These are phyloP conservation scores for Pyrus pyrifolia DNA, from an alignment of 306 rosid genomes.

Conservation along the genomic window DNA sequence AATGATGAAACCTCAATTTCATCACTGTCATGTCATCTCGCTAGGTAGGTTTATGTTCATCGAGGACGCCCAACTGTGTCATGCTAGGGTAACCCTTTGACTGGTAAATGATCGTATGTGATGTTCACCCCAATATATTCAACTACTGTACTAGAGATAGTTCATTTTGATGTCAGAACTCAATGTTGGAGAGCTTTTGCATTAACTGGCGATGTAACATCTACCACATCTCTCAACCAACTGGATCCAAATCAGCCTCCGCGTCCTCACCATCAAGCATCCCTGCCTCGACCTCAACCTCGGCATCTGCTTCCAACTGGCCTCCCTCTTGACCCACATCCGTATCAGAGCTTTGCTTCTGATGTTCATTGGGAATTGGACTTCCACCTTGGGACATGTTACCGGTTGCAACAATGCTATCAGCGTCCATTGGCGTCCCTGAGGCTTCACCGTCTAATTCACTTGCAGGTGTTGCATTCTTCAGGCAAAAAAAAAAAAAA, in stretches of 20 bases:
- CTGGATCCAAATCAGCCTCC: constrained; percentile 66
- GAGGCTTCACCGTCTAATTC: constrained; percentile 71
- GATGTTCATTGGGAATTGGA: constrained; percentile 57
- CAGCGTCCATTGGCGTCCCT: constrained; percentile 53
- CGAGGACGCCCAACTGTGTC: no score
- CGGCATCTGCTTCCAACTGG: constrained; percentile 76
- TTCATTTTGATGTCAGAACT: no score
- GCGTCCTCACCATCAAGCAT: constrained; percentile 80
- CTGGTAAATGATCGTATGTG: no score
- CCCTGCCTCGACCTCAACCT: constrained; percentile 73
- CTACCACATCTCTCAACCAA: constrained; percentile 30
- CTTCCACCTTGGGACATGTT: constrained; percentile 52
- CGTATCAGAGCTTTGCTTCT: constrained; percentile 71
- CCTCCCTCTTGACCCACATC: constrained; percentile 79
- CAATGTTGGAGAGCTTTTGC: no score
- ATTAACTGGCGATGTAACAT: background rate
- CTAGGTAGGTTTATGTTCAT: no score
- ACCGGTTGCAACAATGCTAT: constrained; percentile 36
- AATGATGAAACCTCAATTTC: no score
- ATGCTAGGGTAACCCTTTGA: no score
- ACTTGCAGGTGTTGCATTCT: constrained; percentile 55
- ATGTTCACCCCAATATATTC: no score
- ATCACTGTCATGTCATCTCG: no score
- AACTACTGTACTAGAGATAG: no score
- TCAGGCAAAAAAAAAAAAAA: background rate